Evolutionary conservation across 192 early-diverging fungal species (phyloP).

Genomic region (Umbelopsis sp.): DNA sequence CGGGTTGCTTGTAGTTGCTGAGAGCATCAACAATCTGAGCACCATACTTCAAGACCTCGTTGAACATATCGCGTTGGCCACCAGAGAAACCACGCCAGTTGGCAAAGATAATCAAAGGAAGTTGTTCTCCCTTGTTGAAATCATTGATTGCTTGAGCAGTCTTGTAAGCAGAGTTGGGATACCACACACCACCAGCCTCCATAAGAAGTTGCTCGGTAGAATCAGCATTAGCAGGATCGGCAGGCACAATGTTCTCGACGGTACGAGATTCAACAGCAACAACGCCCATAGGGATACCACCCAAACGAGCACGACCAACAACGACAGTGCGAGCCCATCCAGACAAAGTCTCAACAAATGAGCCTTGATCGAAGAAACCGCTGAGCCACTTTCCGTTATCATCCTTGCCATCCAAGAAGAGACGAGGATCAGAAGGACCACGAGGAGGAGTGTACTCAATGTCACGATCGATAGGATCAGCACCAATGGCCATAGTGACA

Average conservation of each 20-base stretch:
- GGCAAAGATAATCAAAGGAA: slow-evolving; percentile 98
- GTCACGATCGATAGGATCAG: slow-evolving; percentile 80
- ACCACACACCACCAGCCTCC: slow-evolving; percentile 98
- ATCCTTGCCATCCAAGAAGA: slow-evolving; percentile 81
- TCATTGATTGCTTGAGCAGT: slow-evolving; percentile 99
- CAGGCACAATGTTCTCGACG: slow-evolving; percentile 88
- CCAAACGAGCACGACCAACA: slow-evolving; percentile 91
- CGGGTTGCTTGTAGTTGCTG: slow-evolving; percentile 93
- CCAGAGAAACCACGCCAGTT: slow-evolving; percentile 99
- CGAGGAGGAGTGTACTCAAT: slow-evolving; percentile 84
- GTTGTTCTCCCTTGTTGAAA: slow-evolving; percentile 98
- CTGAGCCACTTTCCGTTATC: slow-evolving; percentile 72
- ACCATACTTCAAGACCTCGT: slow-evolving; percentile 97
- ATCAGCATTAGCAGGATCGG: slow-evolving; percentile 91
- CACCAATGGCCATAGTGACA: slow-evolving; percentile 59
- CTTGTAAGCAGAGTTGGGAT: slow-evolving; percentile 99
- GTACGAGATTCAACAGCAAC: slow-evolving; percentile 96
- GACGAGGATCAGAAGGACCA: slow-evolving; percentile 88
- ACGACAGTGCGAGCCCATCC: slow-evolving; percentile 98
- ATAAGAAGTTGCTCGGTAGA: slow-evolving; percentile 87
- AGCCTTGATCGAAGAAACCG: slow-evolving; percentile 98
- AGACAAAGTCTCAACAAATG: slow-evolving; percentile 93
- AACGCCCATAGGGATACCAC: slow-evolving; percentile 96
- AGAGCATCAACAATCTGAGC: slow-evolving; percentile 97
- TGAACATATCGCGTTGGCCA: slow-evolving; percentile 98